Conservation (phyloP, 1,284 basidiomycete genomes). For the Fomitopsis schrenkii region DNA sequence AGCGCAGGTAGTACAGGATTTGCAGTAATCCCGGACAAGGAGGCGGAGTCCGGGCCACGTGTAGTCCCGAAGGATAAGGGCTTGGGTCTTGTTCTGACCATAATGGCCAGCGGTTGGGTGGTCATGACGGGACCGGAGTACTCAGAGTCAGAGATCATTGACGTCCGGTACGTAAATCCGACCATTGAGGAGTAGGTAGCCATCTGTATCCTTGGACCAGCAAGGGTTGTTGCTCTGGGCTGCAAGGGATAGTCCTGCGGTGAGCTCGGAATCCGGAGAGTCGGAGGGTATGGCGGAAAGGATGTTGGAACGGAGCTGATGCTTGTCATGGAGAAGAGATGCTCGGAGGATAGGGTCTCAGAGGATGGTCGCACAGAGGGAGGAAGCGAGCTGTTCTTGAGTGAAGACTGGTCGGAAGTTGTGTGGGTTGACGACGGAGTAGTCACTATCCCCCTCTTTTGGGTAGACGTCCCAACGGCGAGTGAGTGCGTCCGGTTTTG, state of each 20-base stretch:
- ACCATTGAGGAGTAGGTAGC: not conserved
- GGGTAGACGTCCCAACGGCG: conserved; percentile 28
- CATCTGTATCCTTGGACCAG: not conserved
- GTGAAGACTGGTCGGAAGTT: too few relatives aligned
- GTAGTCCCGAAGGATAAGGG: conserved; percentile 4
- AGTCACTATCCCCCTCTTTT: conserved; percentile 32
- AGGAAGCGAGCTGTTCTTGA: not conserved
- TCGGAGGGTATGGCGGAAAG: not conserved
- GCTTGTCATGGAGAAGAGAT: not conserved
- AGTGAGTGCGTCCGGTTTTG: conserved; percentile 30
- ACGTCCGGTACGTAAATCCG: too few relatives aligned
- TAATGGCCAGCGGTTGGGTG: not conserved
- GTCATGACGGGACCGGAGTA: not conserved
- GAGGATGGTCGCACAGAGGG: not conserved
- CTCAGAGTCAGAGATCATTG: not conserved
- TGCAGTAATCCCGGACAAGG: conserved; percentile 3
- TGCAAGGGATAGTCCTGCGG: too few relatives aligned
- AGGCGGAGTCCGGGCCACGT: conserved; percentile 6
- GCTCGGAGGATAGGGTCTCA: too few relatives aligned
- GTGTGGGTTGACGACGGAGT: too few relatives aligned
- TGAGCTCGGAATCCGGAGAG: not conserved
- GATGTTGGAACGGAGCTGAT: not conserved
- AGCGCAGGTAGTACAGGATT: conserved; percentile 1
- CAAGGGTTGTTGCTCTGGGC: not conserved
- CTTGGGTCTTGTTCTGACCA: conserved; percentile 6